A percentile compares a stretch with the other conserved stretches of the same genome.
Evolutionary conservation across 768 basidiomycete genomes (phyloP).

Genomic region (Cytidiella melzeri): DNA sequence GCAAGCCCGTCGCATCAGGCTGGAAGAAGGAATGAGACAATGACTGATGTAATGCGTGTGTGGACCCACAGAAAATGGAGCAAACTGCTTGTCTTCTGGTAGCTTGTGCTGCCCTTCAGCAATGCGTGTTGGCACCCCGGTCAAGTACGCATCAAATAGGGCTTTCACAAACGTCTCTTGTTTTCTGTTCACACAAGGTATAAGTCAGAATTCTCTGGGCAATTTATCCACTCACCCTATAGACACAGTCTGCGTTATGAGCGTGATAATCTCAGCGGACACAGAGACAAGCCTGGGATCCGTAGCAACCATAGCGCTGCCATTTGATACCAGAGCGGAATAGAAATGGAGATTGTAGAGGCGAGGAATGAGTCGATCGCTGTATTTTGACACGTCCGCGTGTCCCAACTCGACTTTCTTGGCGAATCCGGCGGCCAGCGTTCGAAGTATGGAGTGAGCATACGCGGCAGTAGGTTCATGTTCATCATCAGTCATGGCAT

Average conservation of each 20-base stretch:
- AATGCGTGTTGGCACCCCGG: slow-evolving; percentile 46
- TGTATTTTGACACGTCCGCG: slow-evolving; percentile 72
- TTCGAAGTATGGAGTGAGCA: slow-evolving; percentile 73
- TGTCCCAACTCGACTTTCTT: slow-evolving; percentile 43
- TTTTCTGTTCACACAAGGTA: slow-evolving; percentile 40
- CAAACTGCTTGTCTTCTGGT: slow-evolving; percentile 32
- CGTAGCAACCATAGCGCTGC: slow-evolving; percentile 24
- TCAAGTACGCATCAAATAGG: slow-evolving; percentile 49
- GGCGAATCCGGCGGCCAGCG: slow-evolving; percentile 56
- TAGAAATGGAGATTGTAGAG: slow-evolving; percentile 61
- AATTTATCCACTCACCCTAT: slow-evolving; percentile 64
- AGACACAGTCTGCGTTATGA: slow-evolving; percentile 59
- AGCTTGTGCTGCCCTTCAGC: slow-evolving; percentile 52
- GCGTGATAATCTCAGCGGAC: slow-evolving; percentile 59
- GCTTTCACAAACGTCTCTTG: slow-evolving; percentile 52
- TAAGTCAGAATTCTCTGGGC: too few relatives aligned
- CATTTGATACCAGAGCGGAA: slow-evolving; percentile 27
- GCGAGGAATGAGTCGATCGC: slow-evolving; percentile 66
- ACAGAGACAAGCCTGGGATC: slow-evolving; percentile 53
- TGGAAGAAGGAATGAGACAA: slow-evolving; percentile 18
- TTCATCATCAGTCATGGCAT: slow-evolving; percentile 25
- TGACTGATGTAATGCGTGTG: not conserved
- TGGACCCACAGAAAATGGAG: slow-evolving; percentile 45
- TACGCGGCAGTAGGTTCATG: slow-evolving; percentile 72
- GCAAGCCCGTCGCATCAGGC: slow-evolving; percentile 36